Evolutionary conservation across 2,329 filamentous ascomycete genomes (phyloP).

Genomic region (Venturia asperata): DNA sequence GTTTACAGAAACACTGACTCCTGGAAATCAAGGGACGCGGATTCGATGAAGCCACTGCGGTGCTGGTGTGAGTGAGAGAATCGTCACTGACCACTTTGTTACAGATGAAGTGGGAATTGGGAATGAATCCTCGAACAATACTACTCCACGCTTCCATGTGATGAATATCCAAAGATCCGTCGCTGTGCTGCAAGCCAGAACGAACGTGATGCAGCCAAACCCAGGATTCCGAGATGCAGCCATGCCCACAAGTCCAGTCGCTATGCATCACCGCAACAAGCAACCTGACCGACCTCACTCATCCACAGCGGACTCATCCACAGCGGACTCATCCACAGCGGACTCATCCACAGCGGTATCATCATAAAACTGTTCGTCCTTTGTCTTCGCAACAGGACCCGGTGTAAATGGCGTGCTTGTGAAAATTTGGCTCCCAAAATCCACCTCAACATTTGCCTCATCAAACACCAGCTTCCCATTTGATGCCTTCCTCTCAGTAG

Average conservation of each 20-base stretch:
- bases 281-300: neutral
- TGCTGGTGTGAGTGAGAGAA: too few species aligned
- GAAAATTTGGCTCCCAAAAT: slow-evolving; percentile 36
- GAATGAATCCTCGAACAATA: neutral
- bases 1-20: too few species aligned
- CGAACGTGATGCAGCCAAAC: neutral
- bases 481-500: slow-evolving; percentile 22
- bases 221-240: neutral
- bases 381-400: neutral
- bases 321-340: neutral
- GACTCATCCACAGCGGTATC: slow-evolving; percentile 3
- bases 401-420: slow-evolving; percentile 33
- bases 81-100: too few species aligned
- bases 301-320: neutral
- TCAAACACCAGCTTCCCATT: neutral
- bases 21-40: too few species aligned
- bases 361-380: neutral
- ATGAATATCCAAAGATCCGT: neutral
- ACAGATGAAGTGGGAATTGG: too few species aligned
- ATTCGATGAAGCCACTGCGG: too few species aligned
- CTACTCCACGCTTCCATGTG: neutral
- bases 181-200: slow-evolving; percentile 3
- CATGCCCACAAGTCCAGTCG: neutral
- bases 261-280: neutral
- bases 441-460: slow-evolving; percentile 22